Percentiles rank a stretch among this genome's conserved stretches.
phyloP scores from a whole-genome alignment of 768 basidiomycete species.

The Xerocomus spinulosus region DNA sequence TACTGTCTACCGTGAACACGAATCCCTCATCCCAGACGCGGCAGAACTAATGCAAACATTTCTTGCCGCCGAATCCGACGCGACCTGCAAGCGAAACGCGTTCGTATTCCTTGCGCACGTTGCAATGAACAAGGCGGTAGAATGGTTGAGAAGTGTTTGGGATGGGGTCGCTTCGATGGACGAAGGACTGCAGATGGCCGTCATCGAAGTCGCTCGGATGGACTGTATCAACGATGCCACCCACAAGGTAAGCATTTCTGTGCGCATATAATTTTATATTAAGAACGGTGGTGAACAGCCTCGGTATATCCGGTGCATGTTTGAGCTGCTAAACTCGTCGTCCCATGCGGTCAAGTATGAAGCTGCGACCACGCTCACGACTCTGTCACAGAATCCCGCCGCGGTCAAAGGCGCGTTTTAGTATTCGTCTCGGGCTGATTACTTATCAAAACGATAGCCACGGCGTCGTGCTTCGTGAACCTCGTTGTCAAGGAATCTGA shows the following conservation, averaged over 20 bases:
- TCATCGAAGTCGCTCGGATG: conserved; percentile 88
- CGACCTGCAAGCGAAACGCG: conserved; percentile 95
- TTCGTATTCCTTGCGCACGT: conserved; percentile 90
- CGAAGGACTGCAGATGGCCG: conserved; percentile 90
- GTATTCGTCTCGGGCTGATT: background rate
- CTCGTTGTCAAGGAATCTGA: conserved; percentile 94
- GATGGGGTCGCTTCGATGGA: conserved; percentile 81
- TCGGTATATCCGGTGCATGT: conserved; percentile 92
- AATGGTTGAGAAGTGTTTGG: conserved; percentile 83
- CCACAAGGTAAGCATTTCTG: conserved; percentile 57
- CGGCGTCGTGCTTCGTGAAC: conserved; percentile 82
- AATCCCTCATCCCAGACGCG: conserved; percentile 92
- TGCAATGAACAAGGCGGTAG: conserved; percentile 86
- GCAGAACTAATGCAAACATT: conserved; percentile 95
- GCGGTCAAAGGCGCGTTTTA: conserved; percentile 78
- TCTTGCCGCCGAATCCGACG: conserved; percentile 91
- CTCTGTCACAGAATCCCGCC: conserved; percentile 90
- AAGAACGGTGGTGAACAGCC: conserved; percentile 42
- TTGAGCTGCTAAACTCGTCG: conserved; percentile 83
- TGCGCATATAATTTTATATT: conserved; percentile 2
- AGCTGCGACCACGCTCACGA: conserved; percentile 91
- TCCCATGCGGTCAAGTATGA: conserved; percentile 97
- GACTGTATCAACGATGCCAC: conserved; percentile 85
- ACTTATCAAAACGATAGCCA: too few relatives aligned
- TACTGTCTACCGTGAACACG: conserved; percentile 91